phyloP scores from a whole-genome alignment of 345 rosid species.

The Corchorus olitorius region DNA sequence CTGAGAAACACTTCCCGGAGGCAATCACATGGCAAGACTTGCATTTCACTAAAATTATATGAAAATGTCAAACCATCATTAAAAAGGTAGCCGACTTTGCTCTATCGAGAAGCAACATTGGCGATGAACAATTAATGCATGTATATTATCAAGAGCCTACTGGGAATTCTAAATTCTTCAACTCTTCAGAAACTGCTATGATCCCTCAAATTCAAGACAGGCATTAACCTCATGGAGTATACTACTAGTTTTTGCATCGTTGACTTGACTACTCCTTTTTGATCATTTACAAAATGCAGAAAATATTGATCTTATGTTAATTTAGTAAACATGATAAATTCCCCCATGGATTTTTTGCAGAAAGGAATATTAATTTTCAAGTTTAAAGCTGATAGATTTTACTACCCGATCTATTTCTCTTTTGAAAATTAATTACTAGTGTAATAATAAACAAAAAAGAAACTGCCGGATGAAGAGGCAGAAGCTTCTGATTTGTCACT shows the following conservation, averaged over 20 bases:
- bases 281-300: background rate
- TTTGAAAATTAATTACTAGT: background rate
- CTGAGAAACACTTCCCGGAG: background rate
- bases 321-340: background rate
- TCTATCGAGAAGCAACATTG: background rate
- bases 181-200: no score
- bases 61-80: conserved; percentile 11
- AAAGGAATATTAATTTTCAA: background rate
- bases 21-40: conserved; percentile 21
- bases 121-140: background rate
- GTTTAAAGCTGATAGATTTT: background rate
- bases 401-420: background rate
- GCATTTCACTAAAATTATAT: conserved; percentile 7
- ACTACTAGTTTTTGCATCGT: background rate
- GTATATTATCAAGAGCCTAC: no score
- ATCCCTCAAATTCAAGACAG: background rate
- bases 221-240: background rate
- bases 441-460: background rate
- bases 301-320: background rate
- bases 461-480: conserved; percentile 4
- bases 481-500: conserved; percentile 15
- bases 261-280: background rate
- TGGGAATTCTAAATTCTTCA: no score
- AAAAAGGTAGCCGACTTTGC: conserved; percentile 1
- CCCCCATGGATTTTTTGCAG: background rate